Conservation (phyloP, 192 early-diverging fungal species). For the Phlyctochytrium arcticum region DNA sequence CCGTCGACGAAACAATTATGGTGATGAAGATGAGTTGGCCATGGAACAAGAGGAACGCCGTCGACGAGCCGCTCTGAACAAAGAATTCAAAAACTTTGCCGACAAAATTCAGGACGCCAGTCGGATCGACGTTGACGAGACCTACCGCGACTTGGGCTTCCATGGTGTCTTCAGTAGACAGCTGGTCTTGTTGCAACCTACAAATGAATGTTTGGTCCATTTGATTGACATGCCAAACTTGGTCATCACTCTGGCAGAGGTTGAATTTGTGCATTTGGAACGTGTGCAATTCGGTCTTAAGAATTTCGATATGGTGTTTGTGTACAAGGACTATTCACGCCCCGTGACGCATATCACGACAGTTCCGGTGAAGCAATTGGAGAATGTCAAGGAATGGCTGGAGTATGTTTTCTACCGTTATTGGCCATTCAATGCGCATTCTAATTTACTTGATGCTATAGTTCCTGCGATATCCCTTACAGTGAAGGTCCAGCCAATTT, state of each 20-base stretch:
- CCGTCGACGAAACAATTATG: slow-evolving; percentile 74
- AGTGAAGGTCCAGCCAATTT: slow-evolving; percentile 92
- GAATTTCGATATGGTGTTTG: slow-evolving; percentile 98
- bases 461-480: slow-evolving; percentile 86
- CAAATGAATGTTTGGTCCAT: slow-evolving; percentile 93
- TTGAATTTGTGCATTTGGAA: slow-evolving; percentile 95
- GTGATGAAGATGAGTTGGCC: slow-evolving; percentile 97
- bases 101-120: slow-evolving; percentile 78
- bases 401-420: slow-evolving; percentile 33
- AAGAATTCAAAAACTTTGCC: slow-evolving; percentile 90
- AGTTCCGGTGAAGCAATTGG: slow-evolving; percentile 85
- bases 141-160: slow-evolving; percentile 91
- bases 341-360: slow-evolving; percentile 94
- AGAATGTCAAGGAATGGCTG: slow-evolving; percentile 95
- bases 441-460: slow-evolving; percentile 19
- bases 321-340: slow-evolving; percentile 89
- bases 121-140: slow-evolving; percentile 78
- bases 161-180: slow-evolving; percentile 89
- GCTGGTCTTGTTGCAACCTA: slow-evolving; percentile 91
- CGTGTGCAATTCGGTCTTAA: slow-evolving; percentile 95
- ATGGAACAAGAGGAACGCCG: slow-evolving; percentile 93
- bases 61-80: slow-evolving; percentile 78
- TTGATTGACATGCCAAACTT: slow-evolving; percentile 91
- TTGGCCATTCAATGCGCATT: background rate
- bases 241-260: slow-evolving; percentile 83